These are phyloP conservation scores for Lachancea cidri DNA, from an alignment of 805 yeast species.

Conservation along the genomic window DNA sequence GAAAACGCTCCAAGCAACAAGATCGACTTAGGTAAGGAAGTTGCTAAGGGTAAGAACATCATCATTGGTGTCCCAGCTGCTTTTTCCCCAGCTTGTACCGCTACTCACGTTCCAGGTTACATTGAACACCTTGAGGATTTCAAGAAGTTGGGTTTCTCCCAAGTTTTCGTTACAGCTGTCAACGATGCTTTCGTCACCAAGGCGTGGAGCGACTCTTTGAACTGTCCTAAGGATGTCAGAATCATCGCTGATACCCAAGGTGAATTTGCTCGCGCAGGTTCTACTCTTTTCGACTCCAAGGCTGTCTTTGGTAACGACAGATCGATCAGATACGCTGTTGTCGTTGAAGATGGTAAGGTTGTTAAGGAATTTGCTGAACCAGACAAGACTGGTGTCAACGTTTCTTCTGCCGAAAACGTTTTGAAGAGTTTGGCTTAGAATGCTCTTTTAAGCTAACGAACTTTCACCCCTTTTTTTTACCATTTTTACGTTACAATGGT, in stretches of 20 bases:
- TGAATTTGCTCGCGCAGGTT: constrained; percentile 61
- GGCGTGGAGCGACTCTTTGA: constrained; percentile 63
- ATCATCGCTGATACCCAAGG: constrained; percentile 80
- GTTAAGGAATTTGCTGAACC: constrained; percentile 68
- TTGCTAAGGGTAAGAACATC: constrained; percentile 45
- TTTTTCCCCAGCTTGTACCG: constrained; percentile 75
- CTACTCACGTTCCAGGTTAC: constrained; percentile 67
- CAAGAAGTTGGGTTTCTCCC: constrained; percentile 58
- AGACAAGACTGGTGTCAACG: constrained; percentile 67
- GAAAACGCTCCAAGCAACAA: constrained; percentile 63
- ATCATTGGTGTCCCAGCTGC: constrained; percentile 75
- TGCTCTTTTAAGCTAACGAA: not conserved
- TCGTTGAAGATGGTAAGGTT: constrained; percentile 73
- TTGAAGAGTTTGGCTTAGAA: constrained; percentile 19
- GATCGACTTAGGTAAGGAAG: constrained; percentile 48
- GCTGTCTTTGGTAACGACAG: constrained; percentile 72
- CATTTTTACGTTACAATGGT: not conserved
- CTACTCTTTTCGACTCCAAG: constrained; percentile 68
- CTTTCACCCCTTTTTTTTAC: too few relatives aligned
- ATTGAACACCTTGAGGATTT: constrained; percentile 47
- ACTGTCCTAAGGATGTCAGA: constrained; percentile 36
- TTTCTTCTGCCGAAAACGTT: constrained; percentile 37
- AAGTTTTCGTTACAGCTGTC: constrained; percentile 64
- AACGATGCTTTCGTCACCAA: constrained; percentile 83
- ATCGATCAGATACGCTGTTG: constrained; percentile 67